Base-by-base conservation (phyloP, 768 basidiomycete species). In the Pleurotus eryngii region DNA sequence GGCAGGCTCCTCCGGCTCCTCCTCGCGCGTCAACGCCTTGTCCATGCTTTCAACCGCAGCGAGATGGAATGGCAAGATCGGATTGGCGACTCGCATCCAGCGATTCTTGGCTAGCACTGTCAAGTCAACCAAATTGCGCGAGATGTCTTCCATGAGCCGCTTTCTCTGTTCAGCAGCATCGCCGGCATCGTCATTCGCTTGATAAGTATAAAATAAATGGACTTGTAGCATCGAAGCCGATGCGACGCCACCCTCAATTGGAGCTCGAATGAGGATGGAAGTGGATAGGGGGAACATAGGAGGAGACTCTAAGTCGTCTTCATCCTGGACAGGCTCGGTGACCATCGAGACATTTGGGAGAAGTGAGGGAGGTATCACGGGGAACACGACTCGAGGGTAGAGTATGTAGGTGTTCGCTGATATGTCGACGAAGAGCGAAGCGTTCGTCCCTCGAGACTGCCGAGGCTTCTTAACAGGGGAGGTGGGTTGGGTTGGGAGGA, bases 41-140 rank as follows among this genome's bases (percentile, higher is more conserved):
- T 72, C 70, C 82, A 90, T 88, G 17, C 76, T 76, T 57, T 89
- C 84, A 22, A 90, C 76, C 14, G 89, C 88, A 27, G 83, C 85
- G 37, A 92, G 75, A 65, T 93, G 90, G 65, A 87, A 83, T 11
- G 90, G 91, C 51, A 93, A 68, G 39, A 75, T 72, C 8, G 82
- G 76, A 63, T 82, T 77, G 54, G 72, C 76, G 26, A 71, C 75
- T 47, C 82, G 71, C 59, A 74, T 75, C 79, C 79, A 83, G 47
- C 80, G 67, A 49, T 68, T 67, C 22, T 70, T 70, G 2, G 84
- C 78, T 8, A 92, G 80, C 26, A 90, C 77, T 2, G 84, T 75
- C 15, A 94, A 79, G 58, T 88, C 87, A 63, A 89, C 77, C 64
- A 80, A 92, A 64, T 84, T 92, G 45, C 70, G 76, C 15, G 86